Evolutionary conservation across 2,329 filamentous ascomycete species (phyloP).

Genomic region (Neonectria punicea): DNA sequence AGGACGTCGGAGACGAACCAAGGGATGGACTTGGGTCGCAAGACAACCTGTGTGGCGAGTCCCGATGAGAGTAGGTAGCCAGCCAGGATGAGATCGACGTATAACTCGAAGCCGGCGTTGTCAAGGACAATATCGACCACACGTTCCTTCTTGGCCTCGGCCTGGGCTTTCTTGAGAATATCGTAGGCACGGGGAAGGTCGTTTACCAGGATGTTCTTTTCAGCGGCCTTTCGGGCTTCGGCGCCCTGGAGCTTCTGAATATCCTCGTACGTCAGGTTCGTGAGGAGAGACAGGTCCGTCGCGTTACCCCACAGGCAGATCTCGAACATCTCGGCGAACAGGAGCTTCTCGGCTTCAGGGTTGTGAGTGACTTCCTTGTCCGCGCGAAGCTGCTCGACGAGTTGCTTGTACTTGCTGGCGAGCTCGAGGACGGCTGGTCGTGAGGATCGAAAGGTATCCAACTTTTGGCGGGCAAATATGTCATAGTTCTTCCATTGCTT

Average conservation of each 20-base stretch:
- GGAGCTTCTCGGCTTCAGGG: conserved; percentile 75
- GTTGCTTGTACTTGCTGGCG: conserved; percentile 79
- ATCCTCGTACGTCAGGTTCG: conserved; percentile 91
- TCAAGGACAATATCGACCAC: conserved; percentile 95
- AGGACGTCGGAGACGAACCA: conserved; percentile 99
- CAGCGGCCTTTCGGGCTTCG: conserved; percentile 83
- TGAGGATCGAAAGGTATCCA: conserved; percentile 90
- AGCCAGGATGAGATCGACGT: conserved; percentile 91
- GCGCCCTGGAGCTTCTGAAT: conserved; percentile 96
- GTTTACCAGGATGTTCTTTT: conserved; percentile 93
- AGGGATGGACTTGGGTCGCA: conserved; percentile 94
- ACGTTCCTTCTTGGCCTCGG: conserved; percentile 72
- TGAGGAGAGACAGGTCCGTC: conserved; percentile 91
- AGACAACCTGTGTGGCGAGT: conserved; percentile 85
- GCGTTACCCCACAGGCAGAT: conserved; percentile 98
- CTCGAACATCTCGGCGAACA: conserved; percentile 94
- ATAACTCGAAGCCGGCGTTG: conserved; percentile 97
- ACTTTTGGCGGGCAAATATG: conserved; percentile 89
- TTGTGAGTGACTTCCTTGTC: conserved; percentile 64
- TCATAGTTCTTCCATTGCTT: conserved; percentile 91
- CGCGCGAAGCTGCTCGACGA: conserved; percentile 73
- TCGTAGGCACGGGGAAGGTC: conserved; percentile 80
- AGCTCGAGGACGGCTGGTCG: conserved; percentile 87
- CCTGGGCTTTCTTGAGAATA: conserved; percentile 72
- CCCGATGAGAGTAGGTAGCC: conserved; percentile 88